Evolutionary conservation across 2,329 filamentous ascomycete species (phyloP).

Genomic region (Exophiala viscosa): DNA sequence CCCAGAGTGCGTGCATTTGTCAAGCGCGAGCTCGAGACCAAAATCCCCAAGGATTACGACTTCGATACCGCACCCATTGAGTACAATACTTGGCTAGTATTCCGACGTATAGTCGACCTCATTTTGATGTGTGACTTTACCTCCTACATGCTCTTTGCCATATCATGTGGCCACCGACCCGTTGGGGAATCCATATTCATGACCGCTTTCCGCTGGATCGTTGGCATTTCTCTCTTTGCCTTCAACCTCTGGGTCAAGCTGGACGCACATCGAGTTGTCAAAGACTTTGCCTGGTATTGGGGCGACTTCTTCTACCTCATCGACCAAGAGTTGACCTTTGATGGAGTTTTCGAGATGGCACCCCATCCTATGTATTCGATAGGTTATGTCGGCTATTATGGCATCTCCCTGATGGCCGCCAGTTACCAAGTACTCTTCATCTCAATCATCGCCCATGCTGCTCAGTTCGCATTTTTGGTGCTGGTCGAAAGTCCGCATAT

Average conservation of each 20-base stretch:
- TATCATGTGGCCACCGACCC: conserved; percentile 77
- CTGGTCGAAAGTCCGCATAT: conserved; percentile 96
- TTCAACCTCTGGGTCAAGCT: conserved; percentile 99
- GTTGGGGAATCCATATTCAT: conserved; percentile 66
- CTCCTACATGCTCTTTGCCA: conserved; percentile 92
- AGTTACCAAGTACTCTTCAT: conserved; percentile 98
- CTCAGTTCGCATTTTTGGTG: conserved; percentile 88
- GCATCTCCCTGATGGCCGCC: conserved; percentile 95
- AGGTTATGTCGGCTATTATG: conserved; percentile 96
- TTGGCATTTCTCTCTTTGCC: conserved; percentile 72
- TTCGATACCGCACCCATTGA: conserved; percentile 92
- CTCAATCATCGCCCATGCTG: conserved; percentile 88
- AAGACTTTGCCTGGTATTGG: conserved; percentile 99
- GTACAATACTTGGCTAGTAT: conserved; percentile 98
- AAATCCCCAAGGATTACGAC: conserved; percentile 88
- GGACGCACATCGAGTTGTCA: conserved; percentile 94
- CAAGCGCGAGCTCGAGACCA: conserved; percentile 86
- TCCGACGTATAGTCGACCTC: conserved; percentile 89
- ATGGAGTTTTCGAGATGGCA: conserved; percentile 98
- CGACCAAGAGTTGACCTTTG: conserved; percentile 95
- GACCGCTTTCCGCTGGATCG: conserved; percentile 69
- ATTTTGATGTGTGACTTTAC: conserved; percentile 99
- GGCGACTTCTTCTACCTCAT: conserved; percentile 99
- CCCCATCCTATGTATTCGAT: conserved; percentile 99
- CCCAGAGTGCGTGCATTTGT: conserved; percentile 78